Percentiles rank a stretch among this genome's conserved stretches.
phyloP scores from a whole-genome alignment of 179 eudicot species.

The Heliamphora pulchella region DNA sequence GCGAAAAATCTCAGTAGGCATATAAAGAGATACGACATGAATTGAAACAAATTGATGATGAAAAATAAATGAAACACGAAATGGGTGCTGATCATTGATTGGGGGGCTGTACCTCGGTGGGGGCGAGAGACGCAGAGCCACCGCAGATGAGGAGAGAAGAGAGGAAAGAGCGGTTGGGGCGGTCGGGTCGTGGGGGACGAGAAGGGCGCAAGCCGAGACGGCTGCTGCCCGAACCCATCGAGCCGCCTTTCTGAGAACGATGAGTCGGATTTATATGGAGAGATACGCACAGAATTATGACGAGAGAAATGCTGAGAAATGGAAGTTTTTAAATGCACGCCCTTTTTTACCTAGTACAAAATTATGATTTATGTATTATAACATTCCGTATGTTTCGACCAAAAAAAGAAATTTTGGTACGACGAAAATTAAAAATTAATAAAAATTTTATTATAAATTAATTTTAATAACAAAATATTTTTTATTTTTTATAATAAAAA shows the following conservation, averaged over 20 bases:
- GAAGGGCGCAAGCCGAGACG: conserved; percentile 28
- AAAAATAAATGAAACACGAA: background rate
- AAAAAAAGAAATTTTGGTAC: too few relatives aligned
- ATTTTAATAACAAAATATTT: too few relatives aligned
- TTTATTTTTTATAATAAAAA: too few relatives aligned
- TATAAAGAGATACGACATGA: background rate
- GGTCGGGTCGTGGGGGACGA: conserved; percentile 26
- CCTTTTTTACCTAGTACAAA: too few relatives aligned
- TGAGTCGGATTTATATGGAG: background rate
- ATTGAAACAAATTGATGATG: background rate
- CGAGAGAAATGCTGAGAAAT: background rate
- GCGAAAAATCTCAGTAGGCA: background rate
- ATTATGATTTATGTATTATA: too few relatives aligned
- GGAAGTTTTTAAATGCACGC: background rate
- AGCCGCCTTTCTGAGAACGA: background rate
- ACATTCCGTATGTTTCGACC: too few relatives aligned
- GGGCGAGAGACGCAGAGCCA: conserved; percentile 29
- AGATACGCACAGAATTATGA: background rate
- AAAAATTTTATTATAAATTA: too few relatives aligned
- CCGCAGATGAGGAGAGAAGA: conserved; percentile 52
- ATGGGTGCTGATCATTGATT: background rate
- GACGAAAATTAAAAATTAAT: too few relatives aligned
- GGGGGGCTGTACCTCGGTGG: conserved; percentile 28
- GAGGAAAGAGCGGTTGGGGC: conserved; percentile 34
- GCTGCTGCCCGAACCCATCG: conserved; percentile 61